These are phyloP conservation scores for Cryptococcus amylolentus DNA, from an alignment of 1,284 basidiomycete species.

Conservation along the genomic window DNA sequence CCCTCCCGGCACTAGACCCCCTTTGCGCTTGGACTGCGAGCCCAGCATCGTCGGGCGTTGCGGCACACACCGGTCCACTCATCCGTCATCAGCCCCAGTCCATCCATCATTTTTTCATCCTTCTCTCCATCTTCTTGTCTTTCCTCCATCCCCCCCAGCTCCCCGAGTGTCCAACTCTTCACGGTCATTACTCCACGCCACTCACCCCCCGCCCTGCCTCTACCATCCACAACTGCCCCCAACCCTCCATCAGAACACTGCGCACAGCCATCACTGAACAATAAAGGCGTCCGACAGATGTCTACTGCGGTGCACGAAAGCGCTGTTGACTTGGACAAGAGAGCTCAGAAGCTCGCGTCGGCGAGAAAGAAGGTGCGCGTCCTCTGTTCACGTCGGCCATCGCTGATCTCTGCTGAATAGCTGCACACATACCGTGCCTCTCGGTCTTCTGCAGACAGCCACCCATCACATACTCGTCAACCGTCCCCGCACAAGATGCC, in stretches of 20 bases:
- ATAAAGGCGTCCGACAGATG: neutral
- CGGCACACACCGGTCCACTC: too few species aligned
- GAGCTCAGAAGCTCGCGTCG: constrained; percentile 34
- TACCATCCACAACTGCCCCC: neutral
- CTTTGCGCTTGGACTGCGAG: too few species aligned
- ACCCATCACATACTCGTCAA: constrained; percentile 5
- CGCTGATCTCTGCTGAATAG: constrained; percentile 15
- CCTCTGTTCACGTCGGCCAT: neutral
- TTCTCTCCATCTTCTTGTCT: neutral
- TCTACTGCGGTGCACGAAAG: neutral
- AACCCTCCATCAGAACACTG: neutral
- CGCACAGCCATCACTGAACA: neutral
- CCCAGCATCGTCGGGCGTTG: too few species aligned
- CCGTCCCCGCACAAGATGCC: constrained; percentile 18
- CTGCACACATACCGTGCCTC: constrained; percentile 41
- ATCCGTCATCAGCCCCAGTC: too few species aligned
- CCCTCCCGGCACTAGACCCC: too few species aligned
- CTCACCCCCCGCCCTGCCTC: neutral
- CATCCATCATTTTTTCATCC: too few species aligned
- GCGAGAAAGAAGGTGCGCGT: constrained; percentile 40
- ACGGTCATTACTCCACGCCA: neutral
- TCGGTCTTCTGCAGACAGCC: constrained; percentile 19
- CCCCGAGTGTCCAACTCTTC: neutral
- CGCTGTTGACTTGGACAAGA: constrained; percentile 13
- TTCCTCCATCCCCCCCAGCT: neutral